These are phyloP conservation scores for Pueraria montana DNA, from an alignment of 306 rosid species.

Conservation along the genomic window DNA sequence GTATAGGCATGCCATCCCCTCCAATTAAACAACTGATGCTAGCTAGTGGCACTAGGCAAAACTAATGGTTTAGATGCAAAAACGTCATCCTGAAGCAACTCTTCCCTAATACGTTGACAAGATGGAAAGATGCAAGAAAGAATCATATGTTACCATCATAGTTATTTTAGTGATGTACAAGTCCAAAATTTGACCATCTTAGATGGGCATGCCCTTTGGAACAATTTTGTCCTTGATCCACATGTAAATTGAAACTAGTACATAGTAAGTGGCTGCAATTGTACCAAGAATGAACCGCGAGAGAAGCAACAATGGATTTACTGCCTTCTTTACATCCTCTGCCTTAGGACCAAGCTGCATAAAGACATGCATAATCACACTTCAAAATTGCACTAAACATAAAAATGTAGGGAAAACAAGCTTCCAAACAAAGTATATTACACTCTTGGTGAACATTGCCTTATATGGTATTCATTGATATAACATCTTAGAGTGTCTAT, in stretches of 20 bases:
- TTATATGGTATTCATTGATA: not conserved
- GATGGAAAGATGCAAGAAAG: constrained; percentile 13
- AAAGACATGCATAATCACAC: constrained; percentile 28
- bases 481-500: constrained; percentile 8
- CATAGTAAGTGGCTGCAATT: constrained; percentile 75
- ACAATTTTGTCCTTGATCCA: constrained; percentile 85
- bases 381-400: constrained; percentile 11
- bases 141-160: constrained; percentile 24
- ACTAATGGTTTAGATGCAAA: constrained; percentile 22
- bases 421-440: not conserved
- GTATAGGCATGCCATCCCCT: not conserved
- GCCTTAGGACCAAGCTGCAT: constrained; percentile 91
- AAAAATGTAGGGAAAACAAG: constrained; percentile 1
- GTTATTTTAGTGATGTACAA: not conserved
- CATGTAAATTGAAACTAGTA: constrained; percentile 85
- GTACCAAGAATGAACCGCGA: constrained; percentile 74
- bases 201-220: constrained; percentile 82
- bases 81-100: not conserved
- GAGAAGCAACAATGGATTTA: constrained; percentile 68
- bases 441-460: not conserved
- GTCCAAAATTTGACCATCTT: constrained; percentile 24
- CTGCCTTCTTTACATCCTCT: constrained; percentile 78
- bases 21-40: constrained; percentile 32
- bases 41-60: constrained; percentile 23
- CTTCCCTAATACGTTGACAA: not conserved